Evolutionary conservation across 176 grass and related monocot species (phyloP), one percentile per base, ranked within the genome.

Genomic region (Paspalum vaginatum): DNA sequence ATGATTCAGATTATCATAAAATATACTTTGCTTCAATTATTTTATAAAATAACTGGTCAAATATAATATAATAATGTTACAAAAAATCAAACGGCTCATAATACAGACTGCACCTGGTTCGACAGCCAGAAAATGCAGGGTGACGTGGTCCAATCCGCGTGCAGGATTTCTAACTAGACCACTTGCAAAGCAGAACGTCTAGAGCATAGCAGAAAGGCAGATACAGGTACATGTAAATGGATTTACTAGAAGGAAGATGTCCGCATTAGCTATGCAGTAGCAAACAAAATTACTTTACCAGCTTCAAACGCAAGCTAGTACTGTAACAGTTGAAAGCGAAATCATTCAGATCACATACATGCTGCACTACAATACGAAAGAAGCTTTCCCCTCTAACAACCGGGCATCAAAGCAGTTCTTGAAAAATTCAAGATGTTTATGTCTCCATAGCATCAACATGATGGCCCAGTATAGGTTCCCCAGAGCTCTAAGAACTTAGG

Each of bases 231-330:
- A 45, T 26, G 11, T 11, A 32, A 32, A 32, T 22, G n/a, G 42
- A 15, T 46, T 22, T 14, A n/a, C 41, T 43, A 2, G 5, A 46
- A 22, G 0, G 6, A 7, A 69, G 0, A 0, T 9, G 27, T 4
- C 4, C 40, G 3, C 21, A 55, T 4, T 44, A 1, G 51, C n/a
- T 24, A n/a, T 10, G 20, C 20, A 9, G 12, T 9, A 45, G 13
- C 11, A 41, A 40, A 79, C n/a, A 65, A 65, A 53, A 78, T 51
- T 39, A 78, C 44, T 66, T 65, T 42, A 79, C 32, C 27, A 68
- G n/a, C 61, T 54, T 53, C 61, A 79, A 73, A 21, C 2, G 0
- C 11, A 20, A 5, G 5, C 44, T 39, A 6, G 17, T 44, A 44
- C 11, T 59, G 37, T 27, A 74, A 20, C 15, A 0, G 10, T 9